Evolutionary conservation across 1,284 basidiomycete species (phyloP), one percentile per base, ranked within the genome.

Genomic region (Cutaneotrichosporon sp.): DNA sequence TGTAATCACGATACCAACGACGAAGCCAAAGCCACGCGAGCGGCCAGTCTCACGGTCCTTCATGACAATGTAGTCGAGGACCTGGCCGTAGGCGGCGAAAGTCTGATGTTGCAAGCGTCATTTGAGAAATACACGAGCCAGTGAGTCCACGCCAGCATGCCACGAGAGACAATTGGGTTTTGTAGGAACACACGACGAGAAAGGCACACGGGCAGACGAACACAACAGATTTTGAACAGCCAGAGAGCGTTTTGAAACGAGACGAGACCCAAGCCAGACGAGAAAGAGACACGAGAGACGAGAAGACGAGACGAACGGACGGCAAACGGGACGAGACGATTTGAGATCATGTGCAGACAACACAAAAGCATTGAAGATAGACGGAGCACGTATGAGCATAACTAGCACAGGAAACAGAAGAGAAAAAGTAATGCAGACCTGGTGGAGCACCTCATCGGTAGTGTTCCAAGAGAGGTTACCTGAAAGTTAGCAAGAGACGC

Each of bases 31-130:
- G 72, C 92, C 90, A 70, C 92, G 89, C 65, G 91, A 94, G 72
- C 91, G 89, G 64, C 90, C 88, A 61, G 92, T 94, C 74, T 94
- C 91, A 71, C 91, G 89, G 80, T 96, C 92, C 80, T 90, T 88
- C 91, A 94, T 94, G 78, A 96, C 91, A 76, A 91, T 89, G 67
- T 86, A 87, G 68, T 76, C 74, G 61, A 67, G 55, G 55, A 76
- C 70, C 58, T 69, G 64, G 46, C 74, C 74, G 63, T 68, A 75
- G 49, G 66, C 59, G 46, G 67, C 65, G 66, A 75, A 75, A 51
- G 67, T 61, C 72, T 74, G 55, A 58, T 51, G 69, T 52, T 58
- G 46, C 26, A 26, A 51, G 10, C 46, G 36, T 41, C 23, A 56
- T 45, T 38, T n/a, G n/a, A n/a, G n/a, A 30, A 55, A 36, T 38